Percentiles rank a stretch among this genome's conserved stretches.
These are phyloP conservation scores for Madurella fahalii DNA, from an alignment of 2,329 filamentous ascomycete species.

Conservation along the genomic window DNA sequence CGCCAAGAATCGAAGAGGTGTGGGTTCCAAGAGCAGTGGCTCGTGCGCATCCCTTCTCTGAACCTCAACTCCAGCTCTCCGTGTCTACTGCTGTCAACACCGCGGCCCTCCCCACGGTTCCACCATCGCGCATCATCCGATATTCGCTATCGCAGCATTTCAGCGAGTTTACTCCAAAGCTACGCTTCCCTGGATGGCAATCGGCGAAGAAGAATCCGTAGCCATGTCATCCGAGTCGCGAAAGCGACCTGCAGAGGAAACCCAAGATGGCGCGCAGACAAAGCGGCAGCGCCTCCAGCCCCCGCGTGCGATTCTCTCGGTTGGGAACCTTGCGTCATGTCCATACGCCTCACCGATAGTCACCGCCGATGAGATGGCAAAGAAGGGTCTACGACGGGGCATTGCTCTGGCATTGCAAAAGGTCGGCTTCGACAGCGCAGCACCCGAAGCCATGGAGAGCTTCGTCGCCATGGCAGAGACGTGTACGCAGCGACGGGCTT, in stretches of 20 bases:
- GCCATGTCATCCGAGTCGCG: slow-evolving; percentile 27
- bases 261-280: slow-evolving; percentile 25
- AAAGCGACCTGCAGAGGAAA: slow-evolving; percentile 36
- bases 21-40: neutral
- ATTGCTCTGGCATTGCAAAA: slow-evolving; percentile 53
- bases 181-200: neutral
- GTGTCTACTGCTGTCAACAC: neutral
- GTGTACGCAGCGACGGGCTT: slow-evolving; percentile 41
- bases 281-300: slow-evolving; percentile 32
- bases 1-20: too few species aligned
- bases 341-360: slow-evolving; percentile 4
- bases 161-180: too few species aligned
- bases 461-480: slow-evolving; percentile 53
- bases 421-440: slow-evolving; percentile 55
- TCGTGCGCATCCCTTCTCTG: neutral
- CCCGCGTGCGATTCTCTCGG: slow-evolving; percentile 9
- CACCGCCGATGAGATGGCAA: slow-evolving; percentile 23
- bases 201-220: slow-evolving; percentile 3
- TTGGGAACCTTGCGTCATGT: slow-evolving; percentile 8
- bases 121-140: too few species aligned
- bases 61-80: neutral
- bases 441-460: slow-evolving; percentile 54
- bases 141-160: too few species aligned
- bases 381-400: slow-evolving; percentile 46
- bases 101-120: neutral